phyloP scores from a whole-genome alignment of 129 eudicot genomes.

The Helianthus annuus region HanXRQr2.0-SUNRISE NC_035444.2:141613393-141613892 shows the following conservation, averaged over 20 bases:
- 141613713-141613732: constrained; percentile 13
- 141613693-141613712: neutral
- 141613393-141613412: too few relatives aligned
- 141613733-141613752: constrained; percentile 4
- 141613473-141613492: neutral
- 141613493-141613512: neutral
- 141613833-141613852: constrained; percentile 40
- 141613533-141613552: constrained; percentile 12
- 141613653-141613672: too few relatives aligned
- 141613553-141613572: neutral
- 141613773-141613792: constrained; percentile 1
- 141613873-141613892: constrained; percentile 54
- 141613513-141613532: constrained; percentile 1
- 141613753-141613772: constrained; percentile 8
- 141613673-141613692: too few relatives aligned
- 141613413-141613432: too few relatives aligned
- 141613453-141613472: neutral
- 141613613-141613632: too few relatives aligned
- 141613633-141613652: too few relatives aligned
- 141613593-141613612: neutral
- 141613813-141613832: constrained; percentile 37
- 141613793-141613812: neutral
- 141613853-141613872: constrained; percentile 54
- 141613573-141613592: neutral
- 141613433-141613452: neutral